phyloP scores from a whole-genome alignment of 148 eudicot genomes.

The Silene conica region DNA sequence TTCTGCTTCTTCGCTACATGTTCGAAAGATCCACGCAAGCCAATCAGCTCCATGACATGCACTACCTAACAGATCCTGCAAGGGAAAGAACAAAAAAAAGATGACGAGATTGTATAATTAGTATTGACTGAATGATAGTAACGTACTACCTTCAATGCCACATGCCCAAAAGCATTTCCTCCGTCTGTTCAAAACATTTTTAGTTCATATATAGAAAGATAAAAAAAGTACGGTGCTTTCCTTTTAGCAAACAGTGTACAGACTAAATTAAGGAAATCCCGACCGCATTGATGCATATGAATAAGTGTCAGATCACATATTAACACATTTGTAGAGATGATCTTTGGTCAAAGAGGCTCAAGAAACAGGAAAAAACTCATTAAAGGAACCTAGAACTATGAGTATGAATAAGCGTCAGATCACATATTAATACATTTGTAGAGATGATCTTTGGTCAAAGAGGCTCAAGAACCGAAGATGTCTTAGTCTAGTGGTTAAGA shows the following conservation, averaged over 20 bases:
- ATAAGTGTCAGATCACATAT: not conserved
- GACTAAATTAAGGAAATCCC: not conserved
- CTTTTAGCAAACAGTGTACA: not conserved
- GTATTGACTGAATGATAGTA: not conserved
- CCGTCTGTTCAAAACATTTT: not conserved
- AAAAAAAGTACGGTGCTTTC: not conserved
- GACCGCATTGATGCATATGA: not conserved
- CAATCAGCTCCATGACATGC: constrained; percentile 40
- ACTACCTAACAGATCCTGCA: constrained; percentile 10
- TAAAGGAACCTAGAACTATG: not conserved
- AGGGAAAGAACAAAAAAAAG: not conserved
- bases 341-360: not conserved
- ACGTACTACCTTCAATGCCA: not conserved
- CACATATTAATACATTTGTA: too few relatives aligned
- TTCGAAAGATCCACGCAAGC: constrained; percentile 41
- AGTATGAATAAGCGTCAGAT: too few relatives aligned
- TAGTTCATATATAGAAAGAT: not conserved
- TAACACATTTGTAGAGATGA: not conserved
- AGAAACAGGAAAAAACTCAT: not conserved
- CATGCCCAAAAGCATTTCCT: not conserved
- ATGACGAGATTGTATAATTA: not conserved
- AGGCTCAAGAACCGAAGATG: too few relatives aligned
- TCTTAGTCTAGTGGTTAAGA: too few relatives aligned
- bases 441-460: too few relatives aligned
- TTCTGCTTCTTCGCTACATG: constrained; percentile 53